Percentiles rank a stretch among this genome's conserved stretches.
Conservation (phyloP, 306 rosid genomes). For the Cucurbita moschata region DNA sequence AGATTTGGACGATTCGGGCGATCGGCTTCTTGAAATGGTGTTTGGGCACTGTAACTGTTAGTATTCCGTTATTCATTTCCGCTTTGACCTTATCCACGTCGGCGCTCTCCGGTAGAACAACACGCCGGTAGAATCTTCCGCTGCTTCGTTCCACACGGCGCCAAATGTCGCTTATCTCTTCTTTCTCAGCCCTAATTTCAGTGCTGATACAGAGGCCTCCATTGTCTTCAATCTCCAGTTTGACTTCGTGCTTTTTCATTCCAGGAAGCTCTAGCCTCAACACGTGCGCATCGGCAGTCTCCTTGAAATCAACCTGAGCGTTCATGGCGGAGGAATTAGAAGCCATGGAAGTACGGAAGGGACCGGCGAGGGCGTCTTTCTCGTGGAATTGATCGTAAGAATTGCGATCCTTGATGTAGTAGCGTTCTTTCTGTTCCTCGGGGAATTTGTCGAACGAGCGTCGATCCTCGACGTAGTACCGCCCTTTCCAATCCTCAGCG, state of each 20-base stretch:
- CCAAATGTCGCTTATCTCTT: constrained; percentile 18
- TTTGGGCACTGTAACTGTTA: constrained; percentile 30
- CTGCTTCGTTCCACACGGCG: constrained; percentile 17
- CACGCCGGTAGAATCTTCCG: constrained; percentile 20
- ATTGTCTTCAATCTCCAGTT: constrained; percentile 32
- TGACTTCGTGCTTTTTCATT: constrained; percentile 18
- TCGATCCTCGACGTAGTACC: background rate
- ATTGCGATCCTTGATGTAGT: background rate
- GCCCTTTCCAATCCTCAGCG: background rate
- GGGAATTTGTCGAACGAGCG: background rate
- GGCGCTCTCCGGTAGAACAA: constrained; percentile 26
- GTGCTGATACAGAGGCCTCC: constrained; percentile 17
- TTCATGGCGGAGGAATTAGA: background rate
- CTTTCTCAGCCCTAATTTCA: constrained; percentile 19
- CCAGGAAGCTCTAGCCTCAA: constrained; percentile 25
- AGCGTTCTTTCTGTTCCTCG: background rate
- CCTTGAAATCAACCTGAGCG: constrained; percentile 17
- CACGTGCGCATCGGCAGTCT: constrained; percentile 21
- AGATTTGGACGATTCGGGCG: constrained; percentile 8
- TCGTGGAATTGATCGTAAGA: background rate
- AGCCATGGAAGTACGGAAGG: background rate
- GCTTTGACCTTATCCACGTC: constrained; percentile 17
- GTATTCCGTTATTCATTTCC: constrained; percentile 24
- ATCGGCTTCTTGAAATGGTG: background rate
- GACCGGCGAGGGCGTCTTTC: background rate